Conservation (phyloP, 306 rosid genomes). For the Hippophae rhamnoides region DNA sequence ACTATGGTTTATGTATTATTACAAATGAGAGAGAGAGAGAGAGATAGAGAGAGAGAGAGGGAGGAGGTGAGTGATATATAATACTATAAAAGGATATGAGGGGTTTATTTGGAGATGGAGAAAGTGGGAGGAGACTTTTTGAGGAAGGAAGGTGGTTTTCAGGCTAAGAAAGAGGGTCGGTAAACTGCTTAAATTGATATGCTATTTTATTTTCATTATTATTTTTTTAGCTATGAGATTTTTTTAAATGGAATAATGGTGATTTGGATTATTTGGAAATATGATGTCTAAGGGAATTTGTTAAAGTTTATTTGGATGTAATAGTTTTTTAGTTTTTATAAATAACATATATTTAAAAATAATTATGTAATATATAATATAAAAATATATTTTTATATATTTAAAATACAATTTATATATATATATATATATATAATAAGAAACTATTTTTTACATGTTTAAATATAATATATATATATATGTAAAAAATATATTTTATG, state of each 20-base stretch:
- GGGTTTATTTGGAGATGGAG: slow-evolving; percentile 1
- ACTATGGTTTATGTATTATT: slow-evolving; percentile 13
- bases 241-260: slow-evolving; percentile 5
- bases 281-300: not conserved
- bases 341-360: too few species aligned
- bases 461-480: too few species aligned
- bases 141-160: slow-evolving; percentile 21
- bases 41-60: slow-evolving; percentile 14
- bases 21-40: slow-evolving; percentile 13
- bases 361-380: too few species aligned
- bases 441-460: too few species aligned
- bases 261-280: not conserved
- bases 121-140: slow-evolving; percentile 14
- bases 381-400: too few species aligned
- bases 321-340: too few species aligned
- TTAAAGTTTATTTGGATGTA: too few species aligned
- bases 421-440: too few species aligned
- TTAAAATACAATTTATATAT: too few species aligned
- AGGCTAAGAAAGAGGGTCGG: slow-evolving; percentile 11
- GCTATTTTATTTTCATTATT: not conserved
- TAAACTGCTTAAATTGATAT: slow-evolving; percentile 14
- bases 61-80: slow-evolving; percentile 1
- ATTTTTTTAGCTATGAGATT: not conserved
- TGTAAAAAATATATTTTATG: too few species aligned
- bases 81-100: slow-evolving; percentile 20